Evolutionary conservation across 2,329 filamentous ascomycete species (phyloP).

Genomic region (Pyrenochaeta sp.): DNA sequence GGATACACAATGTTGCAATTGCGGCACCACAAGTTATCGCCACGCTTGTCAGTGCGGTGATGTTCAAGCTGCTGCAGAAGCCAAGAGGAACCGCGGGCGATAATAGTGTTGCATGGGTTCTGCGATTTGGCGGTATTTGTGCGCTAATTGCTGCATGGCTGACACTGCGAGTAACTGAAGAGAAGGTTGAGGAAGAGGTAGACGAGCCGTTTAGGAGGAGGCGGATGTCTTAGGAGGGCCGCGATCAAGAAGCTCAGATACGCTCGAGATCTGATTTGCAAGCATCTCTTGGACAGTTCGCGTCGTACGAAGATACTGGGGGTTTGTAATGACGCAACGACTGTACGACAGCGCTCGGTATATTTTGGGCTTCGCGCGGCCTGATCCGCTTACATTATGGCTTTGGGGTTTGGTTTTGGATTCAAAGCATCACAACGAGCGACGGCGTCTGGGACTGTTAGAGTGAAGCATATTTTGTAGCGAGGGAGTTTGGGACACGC

Average conservation of each 20-base stretch:
- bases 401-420: not conserved
- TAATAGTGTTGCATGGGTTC: slow-evolving; percentile 84
- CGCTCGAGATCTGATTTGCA: slow-evolving; percentile 16
- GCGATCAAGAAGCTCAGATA: slow-evolving; percentile 16
- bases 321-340: not conserved
- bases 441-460: not conserved
- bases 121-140: slow-evolving; percentile 82
- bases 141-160: slow-evolving; percentile 80
- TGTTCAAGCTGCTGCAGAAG: slow-evolving; percentile 89
- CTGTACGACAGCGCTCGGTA: not conserved
- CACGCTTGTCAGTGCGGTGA: slow-evolving; percentile 81
- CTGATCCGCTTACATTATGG: not conserved
- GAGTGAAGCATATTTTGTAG: not conserved
- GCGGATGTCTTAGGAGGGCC: slow-evolving; percentile 30
- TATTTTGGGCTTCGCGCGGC: not conserved
- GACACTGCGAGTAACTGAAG: slow-evolving; percentile 72
- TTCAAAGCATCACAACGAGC: not conserved
- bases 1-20: slow-evolving; percentile 95
- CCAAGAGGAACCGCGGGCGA: slow-evolving; percentile 85
- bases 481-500: not conserved
- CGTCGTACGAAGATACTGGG: not conserved
- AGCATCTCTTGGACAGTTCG: slow-evolving; percentile 7
- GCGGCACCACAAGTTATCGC: slow-evolving; percentile 91
- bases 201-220: slow-evolving; percentile 33
- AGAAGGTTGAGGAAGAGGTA: slow-evolving; percentile 46